Percentiles rank a stretch among this genome's conserved stretches.
These are phyloP conservation scores for Lepidium didymum DNA, from an alignment of 345 rosid species.

Conservation along the genomic window DNA sequence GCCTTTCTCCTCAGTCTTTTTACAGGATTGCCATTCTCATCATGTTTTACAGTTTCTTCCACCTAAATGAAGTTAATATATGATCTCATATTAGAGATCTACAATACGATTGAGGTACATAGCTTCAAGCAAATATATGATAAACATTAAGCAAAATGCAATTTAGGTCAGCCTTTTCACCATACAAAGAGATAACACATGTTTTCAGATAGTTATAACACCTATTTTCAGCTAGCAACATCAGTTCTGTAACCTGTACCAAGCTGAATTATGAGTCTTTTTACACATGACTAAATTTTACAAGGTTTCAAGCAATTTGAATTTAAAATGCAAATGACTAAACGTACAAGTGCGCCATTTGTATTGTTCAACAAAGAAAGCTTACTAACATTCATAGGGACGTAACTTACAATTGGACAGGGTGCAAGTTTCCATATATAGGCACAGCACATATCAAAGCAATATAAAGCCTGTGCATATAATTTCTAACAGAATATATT, in stretches of 20 bases:
- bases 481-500: not conserved
- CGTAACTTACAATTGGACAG: not conserved
- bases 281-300: not conserved
- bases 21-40: constrained; percentile 59
- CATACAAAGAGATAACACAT: not conserved
- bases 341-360: not conserved
- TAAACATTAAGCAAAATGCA: constrained; percentile 6
- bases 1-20: constrained; percentile 68
- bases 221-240: not conserved
- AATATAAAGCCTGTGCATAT: not conserved
- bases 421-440: not conserved
- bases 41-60: constrained; percentile 66
- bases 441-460: not conserved
- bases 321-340: not conserved
- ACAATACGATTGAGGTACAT: not conserved
- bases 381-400: not conserved
- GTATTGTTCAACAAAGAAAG: not conserved
- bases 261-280: not conserved
- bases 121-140: not conserved
- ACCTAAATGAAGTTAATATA: constrained; percentile 36
- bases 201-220: too few relatives aligned
- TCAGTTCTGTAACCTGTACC: not conserved
- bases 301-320: not conserved
- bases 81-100: not conserved
- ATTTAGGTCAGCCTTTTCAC: not conserved